Percentiles rank a stretch among this genome's conserved stretches.
Evolutionary conservation across 2,329 filamentous ascomycete species (phyloP).

Genomic region (Sclerotinia sclerotiorum): DNA sequence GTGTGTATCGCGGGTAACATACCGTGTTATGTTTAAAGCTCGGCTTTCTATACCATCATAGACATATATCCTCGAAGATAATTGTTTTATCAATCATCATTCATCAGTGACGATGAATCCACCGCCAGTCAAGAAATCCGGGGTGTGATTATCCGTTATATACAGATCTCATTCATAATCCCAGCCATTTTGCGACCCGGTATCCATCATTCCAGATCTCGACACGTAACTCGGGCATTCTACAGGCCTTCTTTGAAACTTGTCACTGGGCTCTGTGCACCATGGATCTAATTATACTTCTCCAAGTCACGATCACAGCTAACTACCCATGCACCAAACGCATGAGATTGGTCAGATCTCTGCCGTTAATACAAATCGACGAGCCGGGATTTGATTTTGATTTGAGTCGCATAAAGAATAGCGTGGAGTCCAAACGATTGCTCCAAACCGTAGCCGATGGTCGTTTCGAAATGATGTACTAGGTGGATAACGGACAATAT

Average conservation of each 20-base stretch:
- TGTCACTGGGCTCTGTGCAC: no score
- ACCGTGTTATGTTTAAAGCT: no score
- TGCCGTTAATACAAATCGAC: background rate
- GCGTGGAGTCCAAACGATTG: background rate
- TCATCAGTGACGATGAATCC: background rate
- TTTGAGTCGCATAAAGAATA: background rate
- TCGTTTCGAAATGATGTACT: background rate
- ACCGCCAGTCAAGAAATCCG: background rate
- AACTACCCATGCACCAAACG: background rate
- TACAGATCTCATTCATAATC: background rate
- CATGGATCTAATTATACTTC: no score
- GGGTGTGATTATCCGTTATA: background rate
- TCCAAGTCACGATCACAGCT: background rate
- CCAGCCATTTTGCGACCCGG: background rate
- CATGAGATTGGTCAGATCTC: background rate
- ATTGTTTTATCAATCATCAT: no score
- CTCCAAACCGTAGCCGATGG: background rate
- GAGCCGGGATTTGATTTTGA: no score
- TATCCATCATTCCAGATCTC: background rate
- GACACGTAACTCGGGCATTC: background rate
- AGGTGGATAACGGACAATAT: background rate
- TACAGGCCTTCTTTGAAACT: background rate
- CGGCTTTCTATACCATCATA: no score
- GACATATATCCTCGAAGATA: no score
- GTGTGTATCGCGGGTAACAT: no score